Conservation (phyloP, 2,329 filamentous ascomycete species). For the Cordyceps sp. region DNA sequence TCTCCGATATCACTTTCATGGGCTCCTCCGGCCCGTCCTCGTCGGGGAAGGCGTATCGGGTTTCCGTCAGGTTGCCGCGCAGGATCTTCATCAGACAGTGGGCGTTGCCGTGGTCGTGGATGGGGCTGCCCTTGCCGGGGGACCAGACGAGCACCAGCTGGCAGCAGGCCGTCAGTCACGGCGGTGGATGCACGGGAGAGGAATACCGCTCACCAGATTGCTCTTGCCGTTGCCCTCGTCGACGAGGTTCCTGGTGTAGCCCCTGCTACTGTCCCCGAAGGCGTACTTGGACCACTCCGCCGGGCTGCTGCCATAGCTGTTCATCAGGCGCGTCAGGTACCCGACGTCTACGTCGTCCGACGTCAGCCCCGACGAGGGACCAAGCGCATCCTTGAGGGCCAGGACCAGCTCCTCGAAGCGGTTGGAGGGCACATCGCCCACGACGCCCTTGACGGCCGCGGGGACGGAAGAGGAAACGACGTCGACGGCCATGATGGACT, state of each 20-base stretch:
- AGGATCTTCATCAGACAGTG: constrained; percentile 90
- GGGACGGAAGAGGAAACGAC: constrained; percentile 11
- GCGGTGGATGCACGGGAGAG: no score
- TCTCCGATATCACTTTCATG: constrained; percentile 49
- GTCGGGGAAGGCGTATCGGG: constrained; percentile 59
- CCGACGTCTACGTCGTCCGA: constrained; percentile 67
- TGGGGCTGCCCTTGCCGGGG: constrained; percentile 64
- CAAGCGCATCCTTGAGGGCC: constrained; percentile 58
- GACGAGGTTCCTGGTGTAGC: constrained; percentile 78
- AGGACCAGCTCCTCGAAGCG: constrained; percentile 55
- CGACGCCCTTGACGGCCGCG: constrained; percentile 7
- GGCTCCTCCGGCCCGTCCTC: constrained; percentile 29
- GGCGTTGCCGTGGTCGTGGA: constrained; percentile 79
- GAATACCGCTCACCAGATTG: constrained; percentile 40
- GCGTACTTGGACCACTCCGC: constrained; percentile 62
- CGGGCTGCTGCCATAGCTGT: constrained; percentile 50
- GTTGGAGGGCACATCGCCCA: constrained; percentile 15
- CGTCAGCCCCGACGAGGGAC: constrained; percentile 65
- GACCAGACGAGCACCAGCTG: constrained; percentile 82
- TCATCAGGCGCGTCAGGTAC: constrained; percentile 57
- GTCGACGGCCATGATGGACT: constrained; percentile 17
- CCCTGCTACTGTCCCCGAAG: constrained; percentile 49
- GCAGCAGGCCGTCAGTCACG: constrained; percentile 3
- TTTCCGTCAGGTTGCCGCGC: constrained; percentile 64
- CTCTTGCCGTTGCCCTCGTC: constrained; percentile 75